phyloP scores from a whole-genome alignment of 1,139 yeast genomes.

The Geotrichum phurueaensis region DNA sequence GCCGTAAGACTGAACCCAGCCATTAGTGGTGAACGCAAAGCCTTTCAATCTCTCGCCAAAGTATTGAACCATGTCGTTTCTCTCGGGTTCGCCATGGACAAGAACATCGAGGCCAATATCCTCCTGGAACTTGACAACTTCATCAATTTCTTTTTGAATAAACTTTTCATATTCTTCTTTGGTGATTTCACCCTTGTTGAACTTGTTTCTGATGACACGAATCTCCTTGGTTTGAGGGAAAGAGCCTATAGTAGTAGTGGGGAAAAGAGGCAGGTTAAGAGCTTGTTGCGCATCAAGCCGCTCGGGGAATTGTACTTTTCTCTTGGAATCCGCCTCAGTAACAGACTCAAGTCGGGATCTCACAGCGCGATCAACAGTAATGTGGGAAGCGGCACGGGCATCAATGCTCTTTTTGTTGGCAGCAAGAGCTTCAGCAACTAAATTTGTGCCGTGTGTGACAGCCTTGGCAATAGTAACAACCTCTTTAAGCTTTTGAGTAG shows the following conservation, averaged over 20 bases:
- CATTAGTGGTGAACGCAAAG: slow-evolving; percentile 95
- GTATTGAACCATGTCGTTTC: slow-evolving; percentile 99
- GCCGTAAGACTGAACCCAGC: slow-evolving; percentile 99
- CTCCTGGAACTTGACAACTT: slow-evolving; percentile 97
- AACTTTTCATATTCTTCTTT: slow-evolving; percentile 92
- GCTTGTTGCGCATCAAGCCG: slow-evolving; percentile 87
- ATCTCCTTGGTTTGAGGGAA: slow-evolving; percentile 99
- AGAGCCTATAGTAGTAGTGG: slow-evolving; percentile 99
- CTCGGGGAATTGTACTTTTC: slow-evolving; percentile 78
- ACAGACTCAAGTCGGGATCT: slow-evolving; percentile 81
- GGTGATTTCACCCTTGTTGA: slow-evolving; percentile 90
- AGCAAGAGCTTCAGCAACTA: slow-evolving; percentile 50
- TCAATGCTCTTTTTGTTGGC: slow-evolving; percentile 84
- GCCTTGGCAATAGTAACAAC: slow-evolving; percentile 88
- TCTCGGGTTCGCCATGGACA: slow-evolving; percentile 99
- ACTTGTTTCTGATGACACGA: slow-evolving; percentile 97
- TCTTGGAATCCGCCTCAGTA: slow-evolving; percentile 60
- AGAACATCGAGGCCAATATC: slow-evolving; percentile 95
- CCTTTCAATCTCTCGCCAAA: slow-evolving; percentile 98
- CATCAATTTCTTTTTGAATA: slow-evolving; percentile 93
- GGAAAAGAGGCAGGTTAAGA: slow-evolving; percentile 95
- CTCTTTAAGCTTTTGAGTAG: slow-evolving; percentile 90
- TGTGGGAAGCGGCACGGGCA: slow-evolving; percentile 78
- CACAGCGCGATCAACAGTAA: slow-evolving; percentile 89
- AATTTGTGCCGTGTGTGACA: slow-evolving; percentile 53